A percentile compares a stretch with the other conserved stretches of the same genome.
Conservation (phyloP, 1,284 basidiomycete species). For the Ceratobasidium sp. region DNA sequence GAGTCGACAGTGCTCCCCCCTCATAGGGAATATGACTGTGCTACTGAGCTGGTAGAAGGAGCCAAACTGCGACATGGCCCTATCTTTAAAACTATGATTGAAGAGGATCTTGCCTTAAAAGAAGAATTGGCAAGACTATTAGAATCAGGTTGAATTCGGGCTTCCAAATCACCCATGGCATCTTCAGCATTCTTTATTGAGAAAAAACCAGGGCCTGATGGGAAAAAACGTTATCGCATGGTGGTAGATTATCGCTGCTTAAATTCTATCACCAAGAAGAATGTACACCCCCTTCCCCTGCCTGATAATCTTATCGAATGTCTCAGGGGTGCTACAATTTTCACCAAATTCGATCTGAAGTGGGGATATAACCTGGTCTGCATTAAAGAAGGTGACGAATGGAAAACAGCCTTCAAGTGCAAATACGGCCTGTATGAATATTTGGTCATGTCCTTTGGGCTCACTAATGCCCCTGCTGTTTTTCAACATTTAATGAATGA, state of each 20-base stretch:
- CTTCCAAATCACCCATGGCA: not conserved
- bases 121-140: no score
- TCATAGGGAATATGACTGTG: no score
- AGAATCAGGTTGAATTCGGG: no score
- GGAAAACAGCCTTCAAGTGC: conserved; percentile 39
- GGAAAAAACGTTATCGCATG: conserved; percentile 21
- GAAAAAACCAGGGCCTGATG: conserved; percentile 27
- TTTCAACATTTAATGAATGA: conserved; percentile 37
- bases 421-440: conserved; percentile 32
- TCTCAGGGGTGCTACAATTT: no score
- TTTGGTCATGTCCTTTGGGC: conserved; percentile 39
- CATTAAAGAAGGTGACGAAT: conserved; percentile 31
- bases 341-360: not conserved
- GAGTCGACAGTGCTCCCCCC: no score
- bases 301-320: no score
- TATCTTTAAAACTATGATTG: no score
- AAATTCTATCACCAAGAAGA: conserved; percentile 39
- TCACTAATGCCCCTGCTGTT: conserved; percentile 19
- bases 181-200: not conserved
- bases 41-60: no score
- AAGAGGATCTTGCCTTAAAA: no score
- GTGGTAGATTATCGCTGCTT: conserved; percentile 35
- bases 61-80: no score
- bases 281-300: conserved; percentile 5
- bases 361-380: conserved; percentile 22